phyloP scores from a whole-genome alignment of 257 asterid genomes.

The Nicotiana sylvestris region DNA sequence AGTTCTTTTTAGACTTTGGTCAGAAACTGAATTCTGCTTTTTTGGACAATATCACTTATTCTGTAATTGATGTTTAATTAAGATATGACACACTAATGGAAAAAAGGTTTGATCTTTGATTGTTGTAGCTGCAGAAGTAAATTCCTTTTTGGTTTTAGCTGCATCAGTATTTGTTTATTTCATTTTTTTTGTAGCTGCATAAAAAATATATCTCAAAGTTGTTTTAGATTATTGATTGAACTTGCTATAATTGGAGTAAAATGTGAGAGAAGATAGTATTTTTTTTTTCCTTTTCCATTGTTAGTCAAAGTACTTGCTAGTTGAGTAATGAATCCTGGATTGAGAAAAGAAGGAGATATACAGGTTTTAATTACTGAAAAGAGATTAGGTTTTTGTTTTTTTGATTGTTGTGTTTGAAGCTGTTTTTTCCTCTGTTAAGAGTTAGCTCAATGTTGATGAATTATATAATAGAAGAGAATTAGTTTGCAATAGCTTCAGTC shows the following conservation, averaged over 20 bases:
- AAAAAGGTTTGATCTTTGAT: neutral
- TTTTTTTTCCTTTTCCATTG: neutral
- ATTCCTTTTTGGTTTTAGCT: neutral
- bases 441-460: neutral
- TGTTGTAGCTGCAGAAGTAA: conserved; percentile 1
- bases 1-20: conserved; percentile 14
- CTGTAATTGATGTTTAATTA: conserved; percentile 8
- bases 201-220: neutral
- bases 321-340: neutral
- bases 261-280: neutral
- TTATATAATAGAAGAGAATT: neutral
- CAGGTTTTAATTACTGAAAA: neutral
- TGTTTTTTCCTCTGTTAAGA: neutral
- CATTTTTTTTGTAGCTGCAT: neutral
- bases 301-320: neutral
- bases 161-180: neutral
- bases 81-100: neutral
- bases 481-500: neutral
- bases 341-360: neutral
- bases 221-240: neutral
- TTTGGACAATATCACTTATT: neutral
- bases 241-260: neutral
- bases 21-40: neutral
- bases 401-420: neutral
- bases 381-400: neutral